Evolutionary conservation across 129 eudicot genomes (phyloP).

Genomic region (sunflower (Helianthus annuus)): HanXRQr2.0-SUNRISE NC_035447.2:90001717-90002216

Average conservation of each 20-base stretch:
- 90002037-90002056: slow-evolving; percentile 76
- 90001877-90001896: too few species aligned
- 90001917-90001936: too few species aligned
- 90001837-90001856: slow-evolving; percentile 87
- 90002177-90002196: background rate
- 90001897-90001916: too few species aligned
- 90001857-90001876: slow-evolving; percentile 64
- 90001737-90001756: background rate
- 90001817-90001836: slow-evolving; percentile 97
- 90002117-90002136: background rate
- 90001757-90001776: slow-evolving; percentile 41
- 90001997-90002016: slow-evolving; percentile 47
- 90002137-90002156: background rate
- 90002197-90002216: background rate
- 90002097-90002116: slow-evolving; percentile 4
- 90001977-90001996: background rate
- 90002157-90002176: background rate
- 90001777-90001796: slow-evolving; percentile 83
- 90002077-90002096: slow-evolving; percentile 18
- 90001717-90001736: background rate
- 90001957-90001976: too few species aligned
- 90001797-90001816: slow-evolving; percentile 95
- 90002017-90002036: slow-evolving; percentile 82
- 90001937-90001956: background rate
- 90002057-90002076: slow-evolving; percentile 10